phyloP scores from a whole-genome alignment of 768 basidiomycete species.

The Peribolospora kevripleyi region DNA sequence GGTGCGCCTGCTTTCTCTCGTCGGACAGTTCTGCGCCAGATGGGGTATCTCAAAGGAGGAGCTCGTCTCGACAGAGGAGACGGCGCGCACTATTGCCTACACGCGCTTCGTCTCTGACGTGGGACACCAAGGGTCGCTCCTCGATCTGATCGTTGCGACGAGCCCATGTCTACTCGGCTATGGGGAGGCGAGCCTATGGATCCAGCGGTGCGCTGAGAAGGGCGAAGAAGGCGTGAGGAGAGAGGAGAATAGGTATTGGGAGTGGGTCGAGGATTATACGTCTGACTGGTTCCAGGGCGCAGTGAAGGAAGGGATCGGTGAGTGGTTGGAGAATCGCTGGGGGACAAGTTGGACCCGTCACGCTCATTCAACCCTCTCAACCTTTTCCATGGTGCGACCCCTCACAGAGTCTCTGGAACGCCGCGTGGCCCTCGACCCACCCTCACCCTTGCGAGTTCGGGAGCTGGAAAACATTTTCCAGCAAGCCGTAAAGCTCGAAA shows the following conservation, averaged over 20 bases:
- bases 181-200: constrained; percentile 71
- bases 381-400: too few relatives aligned
- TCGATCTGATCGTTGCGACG: constrained; percentile 51
- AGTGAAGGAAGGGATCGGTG: constrained; percentile 49
- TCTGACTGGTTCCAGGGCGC: constrained; percentile 46
- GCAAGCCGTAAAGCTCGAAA: constrained; percentile 51
- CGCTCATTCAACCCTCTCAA: not conserved
- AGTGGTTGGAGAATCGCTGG: constrained; percentile 11
- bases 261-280: constrained; percentile 37
- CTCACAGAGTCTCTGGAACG: constrained; percentile 45
- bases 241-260: constrained; percentile 45
- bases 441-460: constrained; percentile 32
- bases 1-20: not conserved
- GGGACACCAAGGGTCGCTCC: constrained; percentile 50
- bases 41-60: constrained; percentile 44
- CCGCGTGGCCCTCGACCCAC: constrained; percentile 35
- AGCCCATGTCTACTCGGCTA: constrained; percentile 74
- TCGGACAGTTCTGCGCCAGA: constrained; percentile 32
- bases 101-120: constrained; percentile 63
- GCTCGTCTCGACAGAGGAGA: constrained; percentile 31
- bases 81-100: constrained; percentile 54
- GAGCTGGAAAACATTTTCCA: constrained; percentile 54
- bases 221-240: constrained; percentile 31
- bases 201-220: constrained; percentile 32
- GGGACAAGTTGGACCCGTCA: not conserved